phyloP scores from a whole-genome alignment of 2,329 filamentous ascomycete genomes.

The Curvularia spicifera region DNA sequence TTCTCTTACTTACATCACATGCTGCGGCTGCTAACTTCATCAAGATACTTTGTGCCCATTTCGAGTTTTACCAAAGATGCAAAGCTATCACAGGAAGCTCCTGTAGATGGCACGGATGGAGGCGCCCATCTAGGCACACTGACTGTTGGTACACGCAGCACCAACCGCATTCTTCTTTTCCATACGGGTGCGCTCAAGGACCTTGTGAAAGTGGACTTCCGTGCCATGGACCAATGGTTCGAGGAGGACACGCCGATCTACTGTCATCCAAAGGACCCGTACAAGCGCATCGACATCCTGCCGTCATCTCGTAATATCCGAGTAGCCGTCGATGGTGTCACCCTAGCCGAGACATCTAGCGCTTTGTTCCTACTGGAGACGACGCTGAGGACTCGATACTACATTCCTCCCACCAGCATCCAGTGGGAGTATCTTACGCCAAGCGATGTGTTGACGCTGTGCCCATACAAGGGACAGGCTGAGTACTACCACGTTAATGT shows the following conservation, averaged over 20 bases:
- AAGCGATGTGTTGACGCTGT: constrained; percentile 62
- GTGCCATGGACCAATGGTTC: constrained; percentile 54
- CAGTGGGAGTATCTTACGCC: constrained; percentile 55
- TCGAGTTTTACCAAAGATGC: constrained; percentile 29
- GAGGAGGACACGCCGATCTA: constrained; percentile 67
- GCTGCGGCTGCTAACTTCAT: not conserved
- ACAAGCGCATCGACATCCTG: constrained; percentile 68
- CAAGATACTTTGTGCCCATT: constrained; percentile 41
- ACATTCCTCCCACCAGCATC: constrained; percentile 62
- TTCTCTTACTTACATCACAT: no score
- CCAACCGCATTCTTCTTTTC: constrained; percentile 39
- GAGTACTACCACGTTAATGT: constrained; percentile 66
- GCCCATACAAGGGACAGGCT: constrained; percentile 72
- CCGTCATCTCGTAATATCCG: constrained; percentile 61
- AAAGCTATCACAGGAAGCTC: constrained; percentile 19
- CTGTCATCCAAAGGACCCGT: constrained; percentile 71
- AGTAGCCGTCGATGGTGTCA: constrained; percentile 56
- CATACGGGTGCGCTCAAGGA: constrained; percentile 28
- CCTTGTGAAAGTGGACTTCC: constrained; percentile 44
- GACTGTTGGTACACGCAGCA: constrained; percentile 25
- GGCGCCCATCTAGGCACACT: constrained; percentile 32
- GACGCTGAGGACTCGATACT: constrained; percentile 64
- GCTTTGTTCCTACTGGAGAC: constrained; percentile 67
- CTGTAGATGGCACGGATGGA: constrained; percentile 28
- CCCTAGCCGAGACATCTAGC: constrained; percentile 54